Base-by-base conservation (phyloP, 345 rosid genomes). In the Rhizophora apiculata region DNA sequence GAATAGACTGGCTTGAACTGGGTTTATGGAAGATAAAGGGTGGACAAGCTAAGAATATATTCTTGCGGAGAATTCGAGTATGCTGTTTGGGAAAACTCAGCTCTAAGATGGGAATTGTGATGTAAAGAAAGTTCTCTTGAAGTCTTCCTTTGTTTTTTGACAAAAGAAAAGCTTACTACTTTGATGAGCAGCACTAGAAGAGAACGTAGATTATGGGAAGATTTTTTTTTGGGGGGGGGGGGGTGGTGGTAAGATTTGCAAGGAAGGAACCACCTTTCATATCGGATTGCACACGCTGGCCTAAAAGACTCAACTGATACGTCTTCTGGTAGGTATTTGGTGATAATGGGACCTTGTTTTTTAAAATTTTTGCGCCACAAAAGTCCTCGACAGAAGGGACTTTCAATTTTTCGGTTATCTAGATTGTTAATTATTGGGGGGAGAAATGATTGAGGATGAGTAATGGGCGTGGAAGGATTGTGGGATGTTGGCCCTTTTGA, bases 311-410 rank as follows among this genome's bases (percentile, higher is more conserved):
- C 63, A 39, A 68, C 56, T 66, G n/a, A 57, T 22, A 19, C 20
- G 19, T 52, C 54, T 16, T 27, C 15, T 67, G 76, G 76, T 65
- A 65, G 71, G 64, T 56, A 56, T 74, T 68, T 46, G 72, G 73
- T 68, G 54, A 43, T 58, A 78, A 75, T 53, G 73, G 78, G 74
- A 64, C 63, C 63, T 69, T 60, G 61, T 29, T 69, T 43, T 65
- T 72, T 68, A 62, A 77, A 58, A 34, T 34, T 63, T 65, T 67
- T 48, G 70, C 57, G 27, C 64, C 74, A 61, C 74, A 62, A n/a
- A 63, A 64, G 36, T 64, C 46, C n/a, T 51, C 22, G 16, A 73
- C 53, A 21, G 39, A 62, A 16, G 65, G 22, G 60, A 27, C 31
- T 72, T 68, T 59, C 65, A 22, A 5, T 67, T 68, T 51, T 27